Evolutionary conservation across 768 basidiomycete genomes (phyloP), one percentile per base, ranked within the genome.

Genomic region (Cystofilobasidium bisporidii): DNA sequence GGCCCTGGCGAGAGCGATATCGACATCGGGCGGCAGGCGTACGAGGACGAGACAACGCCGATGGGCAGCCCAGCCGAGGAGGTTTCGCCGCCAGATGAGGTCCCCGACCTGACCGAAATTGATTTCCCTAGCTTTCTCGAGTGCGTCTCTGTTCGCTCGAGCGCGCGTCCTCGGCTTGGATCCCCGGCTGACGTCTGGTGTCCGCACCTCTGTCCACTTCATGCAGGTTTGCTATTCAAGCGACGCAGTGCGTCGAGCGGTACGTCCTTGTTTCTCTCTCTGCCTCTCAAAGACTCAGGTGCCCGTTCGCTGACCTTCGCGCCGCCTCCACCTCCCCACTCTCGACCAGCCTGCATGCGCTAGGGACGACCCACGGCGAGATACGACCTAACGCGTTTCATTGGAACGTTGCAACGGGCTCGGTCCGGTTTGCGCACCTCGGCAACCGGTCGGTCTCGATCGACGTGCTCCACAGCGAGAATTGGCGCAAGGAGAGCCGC

Each of bases 321-420:
- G n/a, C 36, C 36, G 36, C 36, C 12, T 36, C 36, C 36, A 5
- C 36, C 36, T 5, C 36, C 36, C 36, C 36, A 36, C 36, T 36
- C n/a, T n/a, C n/a, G n/a, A n/a, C n/a, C 12, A 80, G 81, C 61
- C 79, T 87, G 71, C 86, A 88, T 74, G 83, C 84, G 67, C 77
- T 79, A 48, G 85, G 85, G 9, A 76, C 84, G 50, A 81, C 84
- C 22, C 87, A 88, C 74, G 81, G 86, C 65, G 87, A 88, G 83
- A 83, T 85, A 36, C 84, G 86, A 28, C 86, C 86, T 22, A 87
- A 87, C 73, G 86, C 86, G 1, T 87, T 87, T 74, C 86, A 87
- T 75, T 79, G 86, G 36, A 87, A 86, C 72, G 81, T 22, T 8
- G 20, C 22, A 1, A 24, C 85, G 45, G 85, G 85, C 18, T 79